Base-by-base conservation (phyloP, 1,139 yeast genomes). In the Hemisphaericaspora xylofermentans region DNA sequence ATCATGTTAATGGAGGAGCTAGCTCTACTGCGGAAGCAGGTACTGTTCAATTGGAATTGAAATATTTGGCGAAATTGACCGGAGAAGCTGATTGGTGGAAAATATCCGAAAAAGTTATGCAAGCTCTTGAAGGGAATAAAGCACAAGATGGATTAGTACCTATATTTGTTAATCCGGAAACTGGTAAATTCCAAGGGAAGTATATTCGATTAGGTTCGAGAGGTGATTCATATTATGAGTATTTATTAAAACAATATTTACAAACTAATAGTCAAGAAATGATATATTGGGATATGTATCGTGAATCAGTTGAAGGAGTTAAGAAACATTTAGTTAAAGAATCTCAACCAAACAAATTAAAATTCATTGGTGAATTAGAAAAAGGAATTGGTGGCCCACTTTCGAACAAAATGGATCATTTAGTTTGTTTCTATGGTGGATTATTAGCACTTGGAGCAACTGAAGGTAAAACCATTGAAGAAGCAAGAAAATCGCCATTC, bases 201-300 rank as follows among this genome's bases (percentile, higher is more conserved):
- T 62, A 77, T 44, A 87, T 91, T 46, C 75, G 96, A 48, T 66
- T 91, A 44, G 97, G 97, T 0, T 86, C 95, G 1, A 74, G 96
- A 52, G 97, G 96, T 38, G 98, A 89, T 60, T 88, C 96, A 1
- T 91, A 89, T 60, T 91, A 91, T 56, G 97, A 91, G 63, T 89
- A 88, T 60, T 70, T 91, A 40, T 71, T 89, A 51, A 91, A 91
- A 61, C 96, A 89, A 62, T 88, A 83, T 58, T 66, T 91, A 49
- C 93, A 87, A 60, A 88, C 97, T 2, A 75, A 75, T 43, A 76
- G 77, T 53, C 61, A 70, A 43, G 88, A 82, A 50, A 64, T 64
- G 1, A 62, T 83, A n/a, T 88, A 80, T 68, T 73, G 76, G 62
- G 77, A 74, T 33, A 84, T 89, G 84, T 89, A 88, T 61, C 77